phyloP scores from a whole-genome alignment of 129 eudicot genomes.

The Kitagawia praeruptora region DNA sequence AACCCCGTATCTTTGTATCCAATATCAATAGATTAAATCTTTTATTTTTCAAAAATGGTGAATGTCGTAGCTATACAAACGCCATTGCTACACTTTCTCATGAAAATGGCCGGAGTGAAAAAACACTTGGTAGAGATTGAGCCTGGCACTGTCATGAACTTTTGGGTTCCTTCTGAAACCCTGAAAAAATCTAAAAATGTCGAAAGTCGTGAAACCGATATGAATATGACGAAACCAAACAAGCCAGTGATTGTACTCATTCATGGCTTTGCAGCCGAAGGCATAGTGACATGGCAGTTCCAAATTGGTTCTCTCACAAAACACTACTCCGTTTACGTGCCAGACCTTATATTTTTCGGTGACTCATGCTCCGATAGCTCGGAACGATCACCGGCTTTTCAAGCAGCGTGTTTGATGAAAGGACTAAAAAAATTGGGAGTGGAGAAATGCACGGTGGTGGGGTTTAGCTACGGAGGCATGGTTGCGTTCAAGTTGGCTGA shows the following conservation, averaged over 20 bases:
- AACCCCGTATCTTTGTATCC: background rate
- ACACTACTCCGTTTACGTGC: slow-evolving; percentile 69
- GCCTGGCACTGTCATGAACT: slow-evolving; percentile 67
- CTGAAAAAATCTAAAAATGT: slow-evolving; percentile 33
- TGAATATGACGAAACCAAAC: slow-evolving; percentile 23
- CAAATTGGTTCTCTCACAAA: slow-evolving; percentile 52
- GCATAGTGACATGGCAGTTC: slow-evolving; percentile 89
- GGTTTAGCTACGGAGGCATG: slow-evolving; percentile 95
- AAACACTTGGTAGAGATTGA: slow-evolving; percentile 49
- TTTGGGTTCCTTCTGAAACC: slow-evolving; percentile 73
- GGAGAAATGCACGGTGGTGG: slow-evolving; percentile 59
- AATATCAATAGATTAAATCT: no score
- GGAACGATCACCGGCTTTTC: slow-evolving; percentile 74
- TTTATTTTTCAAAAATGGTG: slow-evolving; percentile 43
- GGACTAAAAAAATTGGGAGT: slow-evolving; percentile 59
- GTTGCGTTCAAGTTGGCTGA: slow-evolving; percentile 88
- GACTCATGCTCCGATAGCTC: slow-evolving; percentile 46
- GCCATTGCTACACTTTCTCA: slow-evolving; percentile 46
- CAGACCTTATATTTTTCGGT: slow-evolving; percentile 90
- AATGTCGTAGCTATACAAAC: slow-evolving; percentile 70
- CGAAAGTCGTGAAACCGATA: background rate
- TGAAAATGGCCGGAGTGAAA: slow-evolving; percentile 73
- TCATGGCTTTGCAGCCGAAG: slow-evolving; percentile 91
- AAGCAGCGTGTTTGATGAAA: slow-evolving; percentile 61
- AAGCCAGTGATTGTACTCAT: slow-evolving; percentile 71